Conservation (phyloP, 2,329 filamentous ascomycete species). For the Cercospora janseana region DNA sequence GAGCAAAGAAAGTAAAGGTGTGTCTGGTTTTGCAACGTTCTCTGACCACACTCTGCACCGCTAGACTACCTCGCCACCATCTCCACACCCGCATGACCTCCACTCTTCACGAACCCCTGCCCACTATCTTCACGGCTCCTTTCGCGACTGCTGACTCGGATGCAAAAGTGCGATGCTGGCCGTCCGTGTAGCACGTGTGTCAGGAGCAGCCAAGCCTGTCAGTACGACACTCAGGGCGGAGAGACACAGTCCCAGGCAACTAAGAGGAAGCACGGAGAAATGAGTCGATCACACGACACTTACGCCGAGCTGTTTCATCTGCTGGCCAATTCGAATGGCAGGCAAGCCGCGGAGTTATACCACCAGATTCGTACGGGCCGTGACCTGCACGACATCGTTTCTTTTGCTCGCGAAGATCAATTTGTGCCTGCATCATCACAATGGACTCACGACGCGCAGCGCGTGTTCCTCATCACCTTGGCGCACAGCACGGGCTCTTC, state of each 20-base stretch:
- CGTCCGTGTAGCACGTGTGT: neutral
- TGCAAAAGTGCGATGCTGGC: neutral
- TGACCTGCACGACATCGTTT: neutral
- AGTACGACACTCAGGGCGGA: conserved; percentile 13
- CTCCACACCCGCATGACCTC: too few relatives aligned
- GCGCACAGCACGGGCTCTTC: conserved; percentile 18
- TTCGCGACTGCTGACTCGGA: neutral
- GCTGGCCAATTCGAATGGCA: neutral
- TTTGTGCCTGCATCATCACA: neutral
- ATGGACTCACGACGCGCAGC: neutral
- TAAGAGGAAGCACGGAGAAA: conserved; percentile 17
- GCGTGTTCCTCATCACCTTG: conserved; percentile 9
- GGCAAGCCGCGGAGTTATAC: neutral
- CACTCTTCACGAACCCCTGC: too few relatives aligned
- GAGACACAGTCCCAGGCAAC: conserved; percentile 14
- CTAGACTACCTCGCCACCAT: too few relatives aligned
- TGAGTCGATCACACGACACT: neutral
- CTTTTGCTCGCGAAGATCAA: neutral
- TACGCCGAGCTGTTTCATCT: conserved; percentile 1
- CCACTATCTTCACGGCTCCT: too few relatives aligned
- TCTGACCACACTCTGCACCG: neutral
- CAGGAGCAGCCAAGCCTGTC: neutral
- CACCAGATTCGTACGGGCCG: neutral
- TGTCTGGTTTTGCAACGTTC: neutral
- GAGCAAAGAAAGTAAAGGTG: conserved; percentile 1